Percentiles rank a stretch among this genome's conserved stretches.
Conservation (phyloP, 2,329 filamentous ascomycete genomes). For the Periglandula ipomoeae region DNA sequence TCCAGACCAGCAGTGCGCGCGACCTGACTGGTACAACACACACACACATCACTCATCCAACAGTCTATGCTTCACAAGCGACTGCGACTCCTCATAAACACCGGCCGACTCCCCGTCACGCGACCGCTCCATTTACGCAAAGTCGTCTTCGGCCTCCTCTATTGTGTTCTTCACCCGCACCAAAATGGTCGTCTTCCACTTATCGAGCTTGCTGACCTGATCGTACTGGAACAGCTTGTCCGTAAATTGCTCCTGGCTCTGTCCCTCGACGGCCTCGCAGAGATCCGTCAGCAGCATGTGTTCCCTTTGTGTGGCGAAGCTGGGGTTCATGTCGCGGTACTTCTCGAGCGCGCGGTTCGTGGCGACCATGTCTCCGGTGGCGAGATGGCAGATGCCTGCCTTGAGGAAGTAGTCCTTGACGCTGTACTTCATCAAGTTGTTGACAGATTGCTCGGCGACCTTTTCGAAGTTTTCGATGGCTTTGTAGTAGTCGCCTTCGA, state of each 20-base stretch:
- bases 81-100: neutral
- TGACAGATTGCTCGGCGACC: constrained; percentile 70
- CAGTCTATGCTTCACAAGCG: neutral
- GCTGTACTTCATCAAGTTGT: constrained; percentile 87
- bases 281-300: constrained; percentile 73
- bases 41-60: neutral
- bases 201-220: constrained; percentile 86
- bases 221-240: constrained; percentile 86
- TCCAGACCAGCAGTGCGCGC: too few species aligned
- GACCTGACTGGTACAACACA: too few species aligned
- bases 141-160: constrained; percentile 44
- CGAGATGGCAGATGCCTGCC: constrained; percentile 82
- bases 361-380: constrained; percentile 64
- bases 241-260: constrained; percentile 73
- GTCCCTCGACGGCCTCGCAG: constrained; percentile 62
- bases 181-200: constrained; percentile 89
- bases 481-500: constrained; percentile 77
- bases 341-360: constrained; percentile 70
- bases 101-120: neutral
- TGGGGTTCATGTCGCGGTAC: constrained; percentile 71
- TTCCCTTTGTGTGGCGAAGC: constrained; percentile 71
- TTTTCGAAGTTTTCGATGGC: constrained; percentile 76
- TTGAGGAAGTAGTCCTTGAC: constrained; percentile 96
- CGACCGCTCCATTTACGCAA: constrained; percentile 22
- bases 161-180: constrained; percentile 78